Percentiles rank a stretch among this genome's conserved stretches.
Evolutionary conservation across 108 stramenopile species (phyloP).

Genomic region (Chaetoceros tenuissimus): DNA sequence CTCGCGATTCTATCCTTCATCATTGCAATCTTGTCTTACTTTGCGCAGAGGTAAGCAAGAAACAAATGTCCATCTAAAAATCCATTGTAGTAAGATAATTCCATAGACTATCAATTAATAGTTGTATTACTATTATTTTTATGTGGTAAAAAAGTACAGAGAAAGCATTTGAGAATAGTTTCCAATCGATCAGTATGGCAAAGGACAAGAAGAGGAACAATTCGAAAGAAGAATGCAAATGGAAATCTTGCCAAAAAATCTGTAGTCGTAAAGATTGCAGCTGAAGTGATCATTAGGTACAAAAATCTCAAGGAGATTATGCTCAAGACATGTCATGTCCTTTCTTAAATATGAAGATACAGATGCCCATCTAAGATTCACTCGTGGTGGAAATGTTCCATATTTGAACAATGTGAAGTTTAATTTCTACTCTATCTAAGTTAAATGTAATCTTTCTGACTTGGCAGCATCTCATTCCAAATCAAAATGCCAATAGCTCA

Average conservation of each 20-base stretch:
- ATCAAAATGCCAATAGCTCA: too few species aligned
- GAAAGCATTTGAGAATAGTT: slow-evolving; percentile 49
- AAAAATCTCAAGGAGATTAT: slow-evolving; percentile 7
- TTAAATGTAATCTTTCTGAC: too few species aligned
- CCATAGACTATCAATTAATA: too few species aligned
- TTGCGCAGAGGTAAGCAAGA: background rate
- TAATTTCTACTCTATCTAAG: too few species aligned
- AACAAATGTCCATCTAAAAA: too few species aligned
- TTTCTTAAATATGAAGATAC: too few species aligned
- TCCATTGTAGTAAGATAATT: too few species aligned
- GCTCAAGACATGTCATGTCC: background rate
- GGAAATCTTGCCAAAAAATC: background rate
- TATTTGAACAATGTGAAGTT: too few species aligned
- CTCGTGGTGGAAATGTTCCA: too few species aligned
- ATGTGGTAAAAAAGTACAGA: slow-evolving; percentile 57
- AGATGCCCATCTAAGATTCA: too few species aligned
- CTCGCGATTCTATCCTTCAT: background rate
- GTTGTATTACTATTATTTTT: too few species aligned
- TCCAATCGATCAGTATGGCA: slow-evolving; percentile 58
- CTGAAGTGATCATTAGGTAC: slow-evolving; percentile 8
- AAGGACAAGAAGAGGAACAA: slow-evolving; percentile 53
- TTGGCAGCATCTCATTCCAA: too few species aligned
- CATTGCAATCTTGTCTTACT: background rate
- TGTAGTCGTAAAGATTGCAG: slow-evolving; percentile 1
- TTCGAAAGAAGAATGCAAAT: slow-evolving; percentile 16